Percentiles rank a stretch among this genome's conserved stretches.
phyloP scores from a whole-genome alignment of 768 basidiomycete species.

The Hysterangium stoloniferum region DNA sequence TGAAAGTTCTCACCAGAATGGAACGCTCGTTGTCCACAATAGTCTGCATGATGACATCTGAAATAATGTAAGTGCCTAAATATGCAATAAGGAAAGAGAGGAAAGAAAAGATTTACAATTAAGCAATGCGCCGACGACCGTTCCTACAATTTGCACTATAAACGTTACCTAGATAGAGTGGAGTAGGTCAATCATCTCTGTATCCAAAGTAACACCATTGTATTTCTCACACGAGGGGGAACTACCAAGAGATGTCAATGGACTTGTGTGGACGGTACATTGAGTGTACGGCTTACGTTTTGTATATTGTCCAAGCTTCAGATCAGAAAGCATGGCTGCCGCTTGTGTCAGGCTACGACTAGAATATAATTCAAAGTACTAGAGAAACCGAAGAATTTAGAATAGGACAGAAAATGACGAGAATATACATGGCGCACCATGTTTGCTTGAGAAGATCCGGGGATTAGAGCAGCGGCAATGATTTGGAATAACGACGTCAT shows the following conservation, averaged over 20 bases:
- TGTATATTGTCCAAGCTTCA: slow-evolving; percentile 8
- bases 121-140: slow-evolving; percentile 7
- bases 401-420: not conserved
- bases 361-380: slow-evolving; percentile 11
- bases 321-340: slow-evolving; percentile 6
- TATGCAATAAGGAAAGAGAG: not conserved
- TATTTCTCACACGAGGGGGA: slow-evolving; percentile 7
- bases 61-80: no score
- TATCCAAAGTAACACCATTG: not conserved
- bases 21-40: slow-evolving; percentile 5
- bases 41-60: slow-evolving; percentile 9
- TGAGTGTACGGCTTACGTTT: slow-evolving; percentile 1
- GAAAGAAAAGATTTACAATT: slow-evolving; percentile 1
- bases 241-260: not conserved
- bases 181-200: not conserved
- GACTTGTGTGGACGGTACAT: no score
- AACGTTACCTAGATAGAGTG: not conserved
- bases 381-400: no score
- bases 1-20: slow-evolving; percentile 3
- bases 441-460: slow-evolving; percentile 9
- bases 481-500: slow-evolving; percentile 8
- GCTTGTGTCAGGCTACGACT: slow-evolving; percentile 1
- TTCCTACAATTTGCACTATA: slow-evolving; percentile 8
- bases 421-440: not conserved
- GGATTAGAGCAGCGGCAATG: slow-evolving; percentile 5